Percentiles rank a stretch among this genome's conserved stretches.
Conservation (phyloP, 805 yeast genomes). For the Komagataella kurtzmanii region DNA sequence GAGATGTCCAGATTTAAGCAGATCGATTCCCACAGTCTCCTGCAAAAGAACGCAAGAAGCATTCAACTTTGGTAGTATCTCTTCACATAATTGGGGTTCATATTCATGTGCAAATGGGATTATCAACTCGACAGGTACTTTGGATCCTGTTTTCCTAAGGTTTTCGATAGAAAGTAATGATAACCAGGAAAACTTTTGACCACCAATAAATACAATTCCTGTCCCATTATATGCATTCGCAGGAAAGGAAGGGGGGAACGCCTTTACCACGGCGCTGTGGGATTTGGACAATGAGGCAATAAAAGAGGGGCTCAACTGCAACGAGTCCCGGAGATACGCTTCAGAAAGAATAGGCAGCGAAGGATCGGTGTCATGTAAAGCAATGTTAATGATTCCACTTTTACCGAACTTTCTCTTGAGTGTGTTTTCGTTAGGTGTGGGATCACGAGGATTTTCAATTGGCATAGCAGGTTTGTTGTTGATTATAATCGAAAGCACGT, state of each 20-base stretch:
- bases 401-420: conserved; percentile 13
- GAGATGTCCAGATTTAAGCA: conserved; percentile 23
- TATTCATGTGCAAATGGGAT: conserved; percentile 32
- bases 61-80: conserved; percentile 28
- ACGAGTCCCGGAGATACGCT: conserved; percentile 32
- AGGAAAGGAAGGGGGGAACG: conserved; percentile 22
- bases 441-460: conserved; percentile 6
- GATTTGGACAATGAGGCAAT: conserved; percentile 28
- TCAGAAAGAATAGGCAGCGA: conserved; percentile 32
- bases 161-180: conserved; percentile 39
- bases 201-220: conserved; percentile 68
- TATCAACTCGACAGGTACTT: conserved; percentile 34
- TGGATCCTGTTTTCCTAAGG: conserved; percentile 29
- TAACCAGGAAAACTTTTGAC: conserved; percentile 57
- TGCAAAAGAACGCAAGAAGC: conserved; percentile 47
- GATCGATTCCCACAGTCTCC: conserved; percentile 32
- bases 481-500: conserved; percentile 8
- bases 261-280: conserved; percentile 30
- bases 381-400: conserved; percentile 15
- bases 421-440: conserved; percentile 1
- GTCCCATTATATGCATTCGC: conserved; percentile 29
- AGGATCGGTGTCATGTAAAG: conserved; percentile 15
- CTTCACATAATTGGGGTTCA: conserved; percentile 28
- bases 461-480: conserved; percentile 12
- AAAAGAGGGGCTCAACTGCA: conserved; percentile 31